Percentiles rank a stretch among this genome's conserved stretches.
Evolutionary conservation across 2,329 filamentous ascomycete species (phyloP).

Genomic region (Fusarium sp.): DNA sequence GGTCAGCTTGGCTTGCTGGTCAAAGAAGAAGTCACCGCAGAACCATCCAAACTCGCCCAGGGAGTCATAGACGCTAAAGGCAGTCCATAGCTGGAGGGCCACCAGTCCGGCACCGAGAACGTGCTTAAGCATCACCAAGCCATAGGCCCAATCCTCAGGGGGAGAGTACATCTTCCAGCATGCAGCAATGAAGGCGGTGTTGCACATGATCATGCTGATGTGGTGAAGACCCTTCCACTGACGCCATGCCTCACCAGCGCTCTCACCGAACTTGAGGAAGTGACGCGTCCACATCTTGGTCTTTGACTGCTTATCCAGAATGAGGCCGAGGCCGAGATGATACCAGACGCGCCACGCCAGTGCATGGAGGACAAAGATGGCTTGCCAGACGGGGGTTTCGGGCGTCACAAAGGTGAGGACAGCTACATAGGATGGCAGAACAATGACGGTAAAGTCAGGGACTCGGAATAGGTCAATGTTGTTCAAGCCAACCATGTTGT

Average conservation of each 20-base stretch:
- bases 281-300: conserved; percentile 96
- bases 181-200: conserved; percentile 87
- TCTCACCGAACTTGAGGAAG: conserved; percentile 97
- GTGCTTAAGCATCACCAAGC: conserved; percentile 87
- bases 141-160: conserved; percentile 88
- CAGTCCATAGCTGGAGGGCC: conserved; percentile 91
- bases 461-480: conserved; percentile 92
- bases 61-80: conserved; percentile 92
- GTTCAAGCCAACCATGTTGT: conserved; percentile 83
- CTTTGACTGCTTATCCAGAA: conserved; percentile 87
- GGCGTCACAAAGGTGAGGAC: conserved; percentile 81
- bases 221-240: conserved; percentile 99
- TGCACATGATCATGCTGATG: conserved; percentile 90
- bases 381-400: conserved; percentile 78
- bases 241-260: conserved; percentile 89
- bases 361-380: conserved; percentile 84
- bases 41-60: conserved; percentile 99
- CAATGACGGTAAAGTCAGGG: conserved; percentile 83
- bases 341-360: conserved; percentile 91
- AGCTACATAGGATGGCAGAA: conserved; percentile 82
- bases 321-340: conserved; percentile 84
- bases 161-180: conserved; percentile 96
- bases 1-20: conserved; percentile 86
- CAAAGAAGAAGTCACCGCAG: conserved; percentile 98
- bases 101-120: conserved; percentile 85